A percentile compares a stretch with the other conserved stretches of the same genome.
Conservation (phyloP, 345 rosid genomes). For the Lagerstroemia speciosa region DNA sequence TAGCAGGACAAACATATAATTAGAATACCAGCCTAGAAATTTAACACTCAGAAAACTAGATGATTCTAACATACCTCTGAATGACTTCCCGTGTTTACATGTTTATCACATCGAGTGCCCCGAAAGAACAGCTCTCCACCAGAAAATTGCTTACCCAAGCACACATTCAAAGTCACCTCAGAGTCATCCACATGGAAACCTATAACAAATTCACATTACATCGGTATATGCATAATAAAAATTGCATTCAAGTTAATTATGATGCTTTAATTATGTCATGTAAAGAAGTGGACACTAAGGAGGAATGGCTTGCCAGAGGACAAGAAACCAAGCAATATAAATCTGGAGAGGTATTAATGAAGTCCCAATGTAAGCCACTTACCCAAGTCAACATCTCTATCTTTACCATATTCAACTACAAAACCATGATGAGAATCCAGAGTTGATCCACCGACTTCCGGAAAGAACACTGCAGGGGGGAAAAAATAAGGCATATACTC, state of each 20-base stretch:
- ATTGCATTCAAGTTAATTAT: no score
- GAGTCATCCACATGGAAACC: constrained; percentile 99
- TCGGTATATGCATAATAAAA: no score
- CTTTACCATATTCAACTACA: constrained; percentile 91
- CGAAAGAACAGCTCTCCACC: constrained; percentile 90
- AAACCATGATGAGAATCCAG: constrained; percentile 98
- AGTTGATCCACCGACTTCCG: constrained; percentile 75
- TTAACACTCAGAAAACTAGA: not conserved
- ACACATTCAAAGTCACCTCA: constrained; percentile 83
- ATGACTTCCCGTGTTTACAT: constrained; percentile 61
- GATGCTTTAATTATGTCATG: no score
- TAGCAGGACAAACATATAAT: not conserved
- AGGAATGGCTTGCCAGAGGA: not conserved
- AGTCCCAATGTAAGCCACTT: constrained; percentile 18
- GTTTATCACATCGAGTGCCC: constrained; percentile 85
- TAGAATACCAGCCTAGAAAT: not conserved
- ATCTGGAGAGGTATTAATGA: not conserved
- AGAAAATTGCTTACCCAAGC: constrained; percentile 84
- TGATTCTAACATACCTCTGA: constrained; percentile 49
- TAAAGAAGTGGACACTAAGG: no score
- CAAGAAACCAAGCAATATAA: not conserved
- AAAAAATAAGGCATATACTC: not conserved
- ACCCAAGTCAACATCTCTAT: constrained; percentile 89
- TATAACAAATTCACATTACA: constrained; percentile 12
- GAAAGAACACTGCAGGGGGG: constrained; percentile 58